Conservation (phyloP, 371 early-diverging fungal species). For the Lichtheimia ramosa region DNA sequence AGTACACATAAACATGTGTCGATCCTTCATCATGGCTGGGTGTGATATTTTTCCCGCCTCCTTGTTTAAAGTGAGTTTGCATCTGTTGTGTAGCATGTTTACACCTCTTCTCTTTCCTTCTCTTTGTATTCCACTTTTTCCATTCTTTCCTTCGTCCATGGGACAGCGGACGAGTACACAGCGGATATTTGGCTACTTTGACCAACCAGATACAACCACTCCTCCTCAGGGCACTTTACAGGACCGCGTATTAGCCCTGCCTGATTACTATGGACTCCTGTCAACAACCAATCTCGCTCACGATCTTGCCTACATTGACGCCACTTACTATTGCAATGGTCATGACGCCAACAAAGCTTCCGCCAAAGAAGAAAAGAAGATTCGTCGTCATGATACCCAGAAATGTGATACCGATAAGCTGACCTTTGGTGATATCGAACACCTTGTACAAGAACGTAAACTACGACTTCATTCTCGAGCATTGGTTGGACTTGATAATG, state of each 20-base stretch:
- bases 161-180: slow-evolving; percentile 14
- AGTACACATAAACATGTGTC: too few species aligned
- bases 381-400: too few species aligned
- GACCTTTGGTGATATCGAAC: slow-evolving; percentile 7
- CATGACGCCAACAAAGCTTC: background rate
- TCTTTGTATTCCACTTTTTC: background rate
- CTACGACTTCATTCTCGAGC: slow-evolving; percentile 2
- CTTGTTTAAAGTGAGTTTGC: background rate
- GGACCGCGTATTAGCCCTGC: slow-evolving; percentile 9
- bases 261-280: slow-evolving; percentile 12
- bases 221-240: background rate
- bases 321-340: slow-evolving; percentile 33
- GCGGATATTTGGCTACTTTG: slow-evolving; percentile 11
- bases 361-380: background rate
- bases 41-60: background rate
- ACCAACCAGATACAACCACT: background rate
- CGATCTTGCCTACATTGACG: slow-evolving; percentile 41
- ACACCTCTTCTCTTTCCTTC: too few species aligned
- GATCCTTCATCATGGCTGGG: background rate
- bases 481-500: slow-evolving; percentile 9
- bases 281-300: slow-evolving; percentile 12
- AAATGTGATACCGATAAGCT: slow-evolving; percentile 5
- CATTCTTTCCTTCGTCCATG: slow-evolving; percentile 10
- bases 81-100: too few species aligned
- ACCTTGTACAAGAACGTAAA: background rate